Base-by-base conservation (phyloP, 257 asterid species). In the Solanum habrochaites region DNA sequence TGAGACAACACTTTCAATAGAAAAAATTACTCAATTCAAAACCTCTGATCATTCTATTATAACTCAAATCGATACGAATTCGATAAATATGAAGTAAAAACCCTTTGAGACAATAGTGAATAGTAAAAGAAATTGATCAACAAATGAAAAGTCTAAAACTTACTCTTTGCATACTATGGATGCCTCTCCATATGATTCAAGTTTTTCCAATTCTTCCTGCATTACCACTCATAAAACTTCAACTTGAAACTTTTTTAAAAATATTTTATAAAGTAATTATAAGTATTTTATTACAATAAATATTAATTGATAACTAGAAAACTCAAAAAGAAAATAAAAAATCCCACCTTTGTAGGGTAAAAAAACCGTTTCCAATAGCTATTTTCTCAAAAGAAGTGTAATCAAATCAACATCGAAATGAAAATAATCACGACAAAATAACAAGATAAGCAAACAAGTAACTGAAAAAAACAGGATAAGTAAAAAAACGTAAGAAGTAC, bases 101-200 rank as follows among this genome's bases (percentile, higher is more conserved):
- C 27, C 67, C 27, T 2, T 58, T 21, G 29, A 60, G 13, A 60
- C 21, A 60, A 21, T 60, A 21, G 13, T 60, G 67, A 60, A 60
- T 21, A 60, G 67, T 13, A 60, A 60, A 60, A 21, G 2, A 47
- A 49, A 32, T n/a, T 15, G 77, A 31, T 35, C 27, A 35, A 72
- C 15, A 75, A 40, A 75, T 75, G 60, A 42, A 75, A n/a, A 75
- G 3, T 25, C 23, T 25, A 43, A 9, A 11, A 83, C 90, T 90
- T 90, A 96, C 99, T 91, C 97, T 80, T 86, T 92, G 87, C 98
- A 96, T 16, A 96, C 97, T 70, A 91, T 74, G 31, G 99, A 96
- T 45, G 92, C 93, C 87, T 93, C 92, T 60, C 94, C 98, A 35
- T 91, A 84, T n/a, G 94, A 92, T 78, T 96, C 99, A 70, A 95